Evolutionary conservation across 139 green algal species (phyloP), one percentile per base, ranked within the genome.

Genomic region (Coccomyxa sp.): DNA sequence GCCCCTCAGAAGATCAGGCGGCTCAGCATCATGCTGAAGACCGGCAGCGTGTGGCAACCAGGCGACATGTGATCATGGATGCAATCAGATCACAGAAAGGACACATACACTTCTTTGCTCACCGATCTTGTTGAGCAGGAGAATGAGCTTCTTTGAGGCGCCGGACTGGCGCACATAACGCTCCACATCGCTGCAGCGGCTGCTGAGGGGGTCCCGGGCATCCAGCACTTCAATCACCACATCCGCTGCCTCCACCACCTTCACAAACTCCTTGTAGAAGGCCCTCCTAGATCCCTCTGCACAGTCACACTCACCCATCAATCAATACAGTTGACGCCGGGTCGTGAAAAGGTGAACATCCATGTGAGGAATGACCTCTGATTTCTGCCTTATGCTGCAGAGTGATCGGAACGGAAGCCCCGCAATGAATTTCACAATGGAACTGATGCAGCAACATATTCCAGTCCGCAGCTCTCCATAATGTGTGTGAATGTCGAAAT

Each of bases 61-160:
- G 60, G 16, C 15, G 15, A 68, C 60, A 68, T 68, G 60, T 68
- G 15, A 68, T 68, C n/a, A n/a, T n/a, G n/a, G n/a, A n/a, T n/a
- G n/a, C n/a, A 11, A 51, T 51, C 38, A 7, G 38, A 51, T 51
- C 38, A 7, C 38, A 11, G 38, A 3, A 51, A 51, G 38, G 7
- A 51, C 10, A 25, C 63, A 11, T 21, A 9, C 63, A 25, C 63
- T 31, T 0, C 23, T 15, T 18, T 30, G 1, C 90, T 75, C 83
- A 95, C 92, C 94, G 76, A 99, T 97, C 85, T 99, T 99, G 93
- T 99, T 99, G 28, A 99, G 91, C 82, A 99, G 90, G 78, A 99
- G 91, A 67, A 99, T 91, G 84, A 99, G 89, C 59, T 92, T 92
- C 87, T 99, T 99, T 86, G 94, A 90, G 38, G 96, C 89, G 84